phyloP scores from a whole-genome alignment of 176 grass and related monocot genomes.

The Avena sativa region DNA sequence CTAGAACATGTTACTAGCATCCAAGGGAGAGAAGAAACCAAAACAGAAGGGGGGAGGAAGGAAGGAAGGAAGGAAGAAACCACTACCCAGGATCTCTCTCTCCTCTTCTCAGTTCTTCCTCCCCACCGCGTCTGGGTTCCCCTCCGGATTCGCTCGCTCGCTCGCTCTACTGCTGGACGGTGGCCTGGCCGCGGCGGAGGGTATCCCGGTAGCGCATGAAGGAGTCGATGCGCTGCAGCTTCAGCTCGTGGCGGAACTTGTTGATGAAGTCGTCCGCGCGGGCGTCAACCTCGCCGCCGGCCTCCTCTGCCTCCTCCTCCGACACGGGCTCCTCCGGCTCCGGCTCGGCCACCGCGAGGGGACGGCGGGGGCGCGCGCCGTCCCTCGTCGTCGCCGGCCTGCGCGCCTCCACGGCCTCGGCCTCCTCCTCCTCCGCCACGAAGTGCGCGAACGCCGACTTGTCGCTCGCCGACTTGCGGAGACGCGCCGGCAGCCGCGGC shows the following conservation, averaged over 20 bases:
- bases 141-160: background rate
- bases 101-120: background rate
- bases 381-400: slow-evolving; percentile 43
- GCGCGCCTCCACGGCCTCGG: slow-evolving; percentile 23
- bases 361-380: background rate
- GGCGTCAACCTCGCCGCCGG: slow-evolving; percentile 64
- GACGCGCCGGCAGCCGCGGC: slow-evolving; percentile 47
- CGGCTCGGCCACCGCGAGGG: background rate
- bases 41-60: background rate
- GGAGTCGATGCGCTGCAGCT: slow-evolving; percentile 92
- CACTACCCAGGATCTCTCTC: background rate
- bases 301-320: background rate
- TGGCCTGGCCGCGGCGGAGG: slow-evolving; percentile 49
- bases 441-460: slow-evolving; percentile 82
- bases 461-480: slow-evolving; percentile 87
- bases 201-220: slow-evolving; percentile 73
- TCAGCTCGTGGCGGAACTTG: slow-evolving; percentile 77
- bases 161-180: background rate
- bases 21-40: background rate
- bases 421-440: slow-evolving; percentile 38
- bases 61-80: slow-evolving; percentile 12
- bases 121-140: background rate
- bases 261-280: slow-evolving; percentile 93
- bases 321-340: slow-evolving; percentile 1
- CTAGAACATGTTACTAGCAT: slow-evolving; percentile 34